Evolutionary conservation across 1,284 basidiomycete species (phyloP).

Genomic region (Tausonia pullulans): DNA sequence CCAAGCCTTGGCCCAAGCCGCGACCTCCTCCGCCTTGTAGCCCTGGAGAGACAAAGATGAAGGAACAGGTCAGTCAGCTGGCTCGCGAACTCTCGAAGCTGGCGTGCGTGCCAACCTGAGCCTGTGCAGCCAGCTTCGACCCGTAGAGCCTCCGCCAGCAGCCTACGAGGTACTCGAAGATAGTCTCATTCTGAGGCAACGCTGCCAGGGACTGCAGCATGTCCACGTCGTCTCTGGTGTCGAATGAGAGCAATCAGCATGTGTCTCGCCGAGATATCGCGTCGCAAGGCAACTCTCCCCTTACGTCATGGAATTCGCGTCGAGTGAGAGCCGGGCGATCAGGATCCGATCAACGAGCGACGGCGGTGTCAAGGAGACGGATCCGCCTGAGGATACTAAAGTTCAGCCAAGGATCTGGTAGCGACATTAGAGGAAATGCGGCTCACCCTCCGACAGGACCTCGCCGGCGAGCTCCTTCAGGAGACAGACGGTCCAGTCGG

Average conservation of each 20-base stretch:
- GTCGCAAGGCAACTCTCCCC: constrained; percentile 25
- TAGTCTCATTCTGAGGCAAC: constrained; percentile 64
- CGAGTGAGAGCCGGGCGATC: constrained; percentile 75
- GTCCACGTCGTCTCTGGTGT: constrained; percentile 63
- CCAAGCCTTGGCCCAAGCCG: constrained; percentile 49
- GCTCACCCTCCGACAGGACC: constrained; percentile 48
- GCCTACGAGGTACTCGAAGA: constrained; percentile 80
- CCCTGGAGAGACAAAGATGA: constrained; percentile 35
- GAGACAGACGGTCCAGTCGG: constrained; percentile 65
- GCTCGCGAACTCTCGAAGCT: background rate
- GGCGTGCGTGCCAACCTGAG: constrained; percentile 43
- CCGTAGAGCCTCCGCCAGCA: constrained; percentile 77
- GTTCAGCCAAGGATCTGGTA: background rate
- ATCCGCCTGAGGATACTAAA: constrained; percentile 17
- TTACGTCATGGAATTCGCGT: constrained; percentile 61
- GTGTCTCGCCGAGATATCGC: background rate
- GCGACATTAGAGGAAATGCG: background rate
- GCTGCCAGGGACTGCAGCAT: constrained; percentile 65
- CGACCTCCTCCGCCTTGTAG: constrained; percentile 50
- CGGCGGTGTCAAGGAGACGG: constrained; percentile 26
- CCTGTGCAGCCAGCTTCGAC: constrained; percentile 46
- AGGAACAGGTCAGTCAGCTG: background rate
- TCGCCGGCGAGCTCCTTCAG: constrained; percentile 67
- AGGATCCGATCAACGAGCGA: constrained; percentile 41
- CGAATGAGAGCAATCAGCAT: background rate